Base-by-base conservation (phyloP, 2,329 filamentous ascomycete species). In the Fonsecaea monophora region DNA sequence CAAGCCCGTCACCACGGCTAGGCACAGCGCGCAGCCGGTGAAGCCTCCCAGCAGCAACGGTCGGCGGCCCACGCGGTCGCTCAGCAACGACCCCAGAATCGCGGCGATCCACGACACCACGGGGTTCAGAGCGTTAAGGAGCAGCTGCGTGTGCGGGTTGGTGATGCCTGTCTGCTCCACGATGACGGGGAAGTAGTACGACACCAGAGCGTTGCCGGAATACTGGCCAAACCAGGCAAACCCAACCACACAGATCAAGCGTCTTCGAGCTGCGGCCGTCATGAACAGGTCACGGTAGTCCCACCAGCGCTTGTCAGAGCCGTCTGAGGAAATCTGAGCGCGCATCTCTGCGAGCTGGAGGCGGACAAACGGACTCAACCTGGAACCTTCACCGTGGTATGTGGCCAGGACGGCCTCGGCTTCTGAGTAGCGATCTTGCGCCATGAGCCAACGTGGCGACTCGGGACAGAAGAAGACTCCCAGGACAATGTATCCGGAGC, bases 361-460 rank as follows among this genome's bases (percentile, higher is more conserved):
- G 15, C 68, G 65, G 8, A 77, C 75, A 58, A 71, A 75, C 21
- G 68, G 62, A 15, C 70, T 73, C 34, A 74, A 67, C 2, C 64
- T 58, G 21, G 77, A 75, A 0, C 80, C 79, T 69, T 87, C 82
- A 2, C 85, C 87, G 56, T 89, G 88, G 70, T 86, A 87, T 66
- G 83, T 84, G 5, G 83, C 81, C 13, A 67, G 90, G 3, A 86
- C 82, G 3, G 81, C 77, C 15, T 84, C 77, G 0, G 85, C 86
- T 69, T 88, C 82, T 18, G 87, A 85, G 13, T 83, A 79, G 7
- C 83, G 82, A 67, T 86, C 84, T 64, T 87, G 83, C 62, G 83
- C 82, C 60, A 87, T 85, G 21, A 88, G 79, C 86, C 86, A 89
- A 1, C 87, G 87, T 1, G 85, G 77, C 45, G 77, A 87, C 72